phyloP scores from a whole-genome alignment of 2,329 filamentous ascomycete genomes.

The Neopestalotiopsis sp. region DNA sequence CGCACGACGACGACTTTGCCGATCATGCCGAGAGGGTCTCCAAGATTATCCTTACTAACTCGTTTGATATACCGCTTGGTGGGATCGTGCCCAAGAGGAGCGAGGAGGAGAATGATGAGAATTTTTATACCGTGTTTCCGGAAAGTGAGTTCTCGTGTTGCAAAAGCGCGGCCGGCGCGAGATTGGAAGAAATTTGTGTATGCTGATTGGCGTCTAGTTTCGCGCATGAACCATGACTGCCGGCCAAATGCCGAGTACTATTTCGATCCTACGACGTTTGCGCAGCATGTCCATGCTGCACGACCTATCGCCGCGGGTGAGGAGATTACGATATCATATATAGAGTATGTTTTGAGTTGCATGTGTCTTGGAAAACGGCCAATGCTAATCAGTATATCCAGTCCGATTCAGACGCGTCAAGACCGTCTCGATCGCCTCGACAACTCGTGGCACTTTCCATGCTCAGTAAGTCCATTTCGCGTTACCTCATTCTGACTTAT shows the following conservation, averaged over 20 bases:
- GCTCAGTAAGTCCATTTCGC: constrained; percentile 26
- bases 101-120: constrained; percentile 27
- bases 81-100: constrained; percentile 31
- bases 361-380: background rate
- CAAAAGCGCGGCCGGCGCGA: too few species aligned
- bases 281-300: constrained; percentile 45
- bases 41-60: constrained; percentile 44
- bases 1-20: constrained; percentile 33
- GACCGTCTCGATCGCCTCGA: constrained; percentile 38
- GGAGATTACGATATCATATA: constrained; percentile 50
- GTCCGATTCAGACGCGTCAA: constrained; percentile 37
- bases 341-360: constrained; percentile 33
- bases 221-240: constrained; percentile 52
- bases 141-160: constrained; percentile 33
- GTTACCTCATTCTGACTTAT: too few species aligned
- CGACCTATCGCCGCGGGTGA: constrained; percentile 47
- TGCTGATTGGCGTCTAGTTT: constrained; percentile 31
- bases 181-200: background rate
- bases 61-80: constrained; percentile 43
- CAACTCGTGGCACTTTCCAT: constrained; percentile 46
- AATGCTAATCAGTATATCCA: constrained; percentile 20
- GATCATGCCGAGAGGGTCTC: constrained; percentile 37
- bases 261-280: constrained; percentile 44
- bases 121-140: constrained; percentile 45
- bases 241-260: constrained; percentile 50